Conservation (phyloP, 2,329 filamentous ascomycete genomes). For the Dendrostoma leiphaemia region DNA sequence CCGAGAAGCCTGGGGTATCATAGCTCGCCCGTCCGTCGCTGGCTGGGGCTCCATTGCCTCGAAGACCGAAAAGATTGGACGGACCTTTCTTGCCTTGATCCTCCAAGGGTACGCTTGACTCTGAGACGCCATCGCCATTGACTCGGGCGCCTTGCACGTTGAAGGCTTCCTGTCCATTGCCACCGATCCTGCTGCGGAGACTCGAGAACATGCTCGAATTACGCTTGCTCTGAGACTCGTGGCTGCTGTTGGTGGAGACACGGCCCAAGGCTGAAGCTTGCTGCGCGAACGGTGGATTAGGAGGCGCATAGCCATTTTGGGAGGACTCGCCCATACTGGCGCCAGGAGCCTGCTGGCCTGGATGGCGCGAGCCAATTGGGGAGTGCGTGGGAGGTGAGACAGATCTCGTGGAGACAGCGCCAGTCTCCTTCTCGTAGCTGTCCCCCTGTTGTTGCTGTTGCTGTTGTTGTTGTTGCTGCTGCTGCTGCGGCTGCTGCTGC, state of each 20-base stretch:
- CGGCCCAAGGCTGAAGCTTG: slow-evolving; percentile 16
- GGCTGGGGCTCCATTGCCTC: slow-evolving; percentile 19
- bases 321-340: slow-evolving; percentile 5
- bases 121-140: slow-evolving; percentile 39
- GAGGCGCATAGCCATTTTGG: slow-evolving; percentile 19
- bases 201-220: slow-evolving; percentile 51
- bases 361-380: slow-evolving; percentile 19
- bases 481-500: slow-evolving; percentile 25
- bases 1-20: slow-evolving; percentile 24
- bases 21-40: slow-evolving; percentile 26
- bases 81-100: slow-evolving; percentile 37
- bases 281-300: slow-evolving; percentile 20
- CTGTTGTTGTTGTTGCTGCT: slow-evolving; percentile 21
- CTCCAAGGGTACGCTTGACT: slow-evolving; percentile 38
- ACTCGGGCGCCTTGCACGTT: slow-evolving; percentile 24
- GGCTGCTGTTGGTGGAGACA: slow-evolving; percentile 19
- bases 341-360: slow-evolving; percentile 15
- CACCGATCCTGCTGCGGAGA: slow-evolving; percentile 42
- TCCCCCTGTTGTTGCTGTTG: slow-evolving; percentile 30
- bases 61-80: slow-evolving; percentile 38
- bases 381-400: slow-evolving; percentile 20
- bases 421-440: slow-evolving; percentile 49
- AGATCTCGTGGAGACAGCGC: slow-evolving; percentile 24
- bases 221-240: slow-evolving; percentile 33
- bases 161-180: slow-evolving; percentile 30